These are phyloP conservation scores for Acacia confusa DNA, from an alignment of 306 rosid species.

Conservation along the genomic window DNA sequence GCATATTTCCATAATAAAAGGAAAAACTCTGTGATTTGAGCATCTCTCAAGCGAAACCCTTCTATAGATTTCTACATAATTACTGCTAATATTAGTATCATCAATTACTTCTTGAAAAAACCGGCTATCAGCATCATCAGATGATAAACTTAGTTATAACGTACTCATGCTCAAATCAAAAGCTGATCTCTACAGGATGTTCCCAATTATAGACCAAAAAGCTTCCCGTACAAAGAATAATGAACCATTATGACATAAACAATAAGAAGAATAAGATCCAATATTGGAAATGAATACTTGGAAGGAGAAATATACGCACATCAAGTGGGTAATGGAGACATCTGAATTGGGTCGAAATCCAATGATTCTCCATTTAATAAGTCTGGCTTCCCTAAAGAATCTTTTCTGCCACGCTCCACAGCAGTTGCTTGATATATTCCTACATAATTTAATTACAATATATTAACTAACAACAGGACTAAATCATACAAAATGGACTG, in stretches of 20 bases:
- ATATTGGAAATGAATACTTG: conserved; percentile 12
- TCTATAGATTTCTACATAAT: background rate
- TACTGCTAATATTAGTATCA: background rate
- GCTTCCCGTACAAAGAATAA: background rate
- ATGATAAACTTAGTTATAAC: background rate
- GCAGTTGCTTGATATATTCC: conserved; percentile 53
- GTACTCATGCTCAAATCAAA: background rate
- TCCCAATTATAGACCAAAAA: conserved; percentile 3
- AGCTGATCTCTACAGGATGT: background rate
- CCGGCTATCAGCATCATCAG: conserved; percentile 9
- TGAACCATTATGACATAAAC: background rate
- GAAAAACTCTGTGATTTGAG: background rate
- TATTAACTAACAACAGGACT: conserved; percentile 13
- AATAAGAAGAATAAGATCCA: conserved; percentile 13
- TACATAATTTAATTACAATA: conserved; percentile 31
- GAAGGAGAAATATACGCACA: conserved; percentile 42
- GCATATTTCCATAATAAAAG: background rate
- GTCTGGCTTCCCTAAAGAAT: conserved; percentile 55
- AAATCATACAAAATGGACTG: background rate
- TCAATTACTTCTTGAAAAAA: conserved; percentile 4
- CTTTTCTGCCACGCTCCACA: conserved; percentile 74
- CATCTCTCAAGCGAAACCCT: background rate
- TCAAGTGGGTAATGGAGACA: conserved; percentile 91
- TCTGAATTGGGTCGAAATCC: conserved; percentile 54
- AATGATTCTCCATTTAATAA: conserved; percentile 58